phyloP scores from a whole-genome alignment of 495 filamentous ascomycete genomes.

The Extremus antarcticus region DNA sequence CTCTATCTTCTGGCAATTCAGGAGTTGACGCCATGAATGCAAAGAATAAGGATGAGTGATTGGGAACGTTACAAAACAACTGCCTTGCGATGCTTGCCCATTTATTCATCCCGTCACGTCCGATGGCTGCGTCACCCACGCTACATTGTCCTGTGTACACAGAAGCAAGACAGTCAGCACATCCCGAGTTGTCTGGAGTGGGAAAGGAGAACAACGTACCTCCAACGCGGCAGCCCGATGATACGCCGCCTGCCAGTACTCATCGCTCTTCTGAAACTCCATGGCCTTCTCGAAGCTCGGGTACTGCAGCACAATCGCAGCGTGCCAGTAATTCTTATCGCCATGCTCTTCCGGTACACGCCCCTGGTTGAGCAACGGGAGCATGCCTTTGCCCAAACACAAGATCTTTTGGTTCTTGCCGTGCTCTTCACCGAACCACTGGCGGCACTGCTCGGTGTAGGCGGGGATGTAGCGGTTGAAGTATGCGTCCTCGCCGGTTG shows the following conservation, averaged over 20 bases:
- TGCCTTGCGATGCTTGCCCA: too few species aligned
- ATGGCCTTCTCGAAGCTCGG: neutral
- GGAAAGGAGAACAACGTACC: too few species aligned
- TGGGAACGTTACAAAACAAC: too few species aligned
- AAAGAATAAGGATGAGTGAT: too few species aligned
- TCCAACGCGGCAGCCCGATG: neutral
- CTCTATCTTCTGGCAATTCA: too few species aligned
- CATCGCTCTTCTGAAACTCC: neutral
- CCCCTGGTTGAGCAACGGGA: neutral
- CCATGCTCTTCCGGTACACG: neutral
- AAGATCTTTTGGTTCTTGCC: neutral
- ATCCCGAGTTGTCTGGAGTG: too few species aligned
- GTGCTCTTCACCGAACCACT: neutral
- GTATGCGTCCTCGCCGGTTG: neutral
- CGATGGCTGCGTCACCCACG: neutral
- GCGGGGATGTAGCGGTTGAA: neutral
- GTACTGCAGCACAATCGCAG: neutral
- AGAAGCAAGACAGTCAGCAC: too few species aligned
- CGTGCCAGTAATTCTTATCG: neutral
- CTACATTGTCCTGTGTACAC: constrained; percentile 1
- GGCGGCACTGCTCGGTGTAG: neutral
- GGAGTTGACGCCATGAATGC: too few species aligned
- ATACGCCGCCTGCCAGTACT: neutral
- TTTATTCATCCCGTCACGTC: neutral
- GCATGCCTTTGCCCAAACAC: neutral